Base-by-base conservation (phyloP, 768 basidiomycete species). In the Tulasnella sp. region DNA sequence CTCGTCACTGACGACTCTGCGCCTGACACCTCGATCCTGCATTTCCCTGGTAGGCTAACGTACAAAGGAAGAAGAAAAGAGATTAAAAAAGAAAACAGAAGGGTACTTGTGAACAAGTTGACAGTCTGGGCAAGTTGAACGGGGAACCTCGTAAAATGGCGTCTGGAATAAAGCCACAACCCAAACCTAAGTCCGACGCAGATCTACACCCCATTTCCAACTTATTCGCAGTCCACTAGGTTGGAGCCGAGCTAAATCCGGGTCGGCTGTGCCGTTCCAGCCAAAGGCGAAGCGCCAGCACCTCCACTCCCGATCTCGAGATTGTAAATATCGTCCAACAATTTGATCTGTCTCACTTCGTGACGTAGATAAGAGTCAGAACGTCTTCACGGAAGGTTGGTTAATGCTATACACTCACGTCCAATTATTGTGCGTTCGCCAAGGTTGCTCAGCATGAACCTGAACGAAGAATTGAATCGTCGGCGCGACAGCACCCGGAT, bases 361-460 rank as follows among this genome's bases (percentile, higher is more conserved):
- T n/a, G 25, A 67, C 36, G 68, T 11, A 14, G 38, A 39, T 31
- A 37, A 37, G 68, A 17, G 58, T 31, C 29, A 7, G 42, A 49
- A 73, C 34, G n/a, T 64, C 17, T 49, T 49, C 19, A 22, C 1
- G 5, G 14, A 36, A 39, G 67, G n/a, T n/a, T n/a, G n/a, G n/a
- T n/a, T n/a, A 58, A 75, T 1, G 19, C 17, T 36, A 25, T 19
- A 39, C 7, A 37, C 75, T 36, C 22, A 76, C 75, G 17, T 22
- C 75, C 75, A 25, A 76, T 40, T 9, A 38, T 42, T 12, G 75
- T 76, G 17, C 75, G n/a, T 36, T 76, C 75, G 1, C 75, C 75
- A 12, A 76, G 40, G 37, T 76, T 68, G 67, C 34, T 40, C 22
- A 71, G 31, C 75, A 76, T 76, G 36, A 68, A 76, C 67, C 67